phyloP scores from a whole-genome alignment of 768 basidiomycete genomes.

The Mycena capillaripes region DNA sequence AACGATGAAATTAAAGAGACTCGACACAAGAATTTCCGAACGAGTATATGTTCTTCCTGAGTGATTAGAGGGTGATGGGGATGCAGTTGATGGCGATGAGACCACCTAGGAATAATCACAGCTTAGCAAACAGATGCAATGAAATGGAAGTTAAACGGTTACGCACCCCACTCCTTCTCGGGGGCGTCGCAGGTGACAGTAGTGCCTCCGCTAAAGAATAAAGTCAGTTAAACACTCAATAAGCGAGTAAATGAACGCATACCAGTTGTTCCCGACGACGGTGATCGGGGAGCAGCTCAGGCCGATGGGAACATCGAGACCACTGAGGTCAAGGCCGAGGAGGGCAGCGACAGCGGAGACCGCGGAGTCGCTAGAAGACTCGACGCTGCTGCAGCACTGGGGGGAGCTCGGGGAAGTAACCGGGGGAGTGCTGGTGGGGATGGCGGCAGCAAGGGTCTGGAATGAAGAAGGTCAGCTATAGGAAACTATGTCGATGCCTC shows the following conservation, averaged over 20 bases:
- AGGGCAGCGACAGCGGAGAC: slow-evolving; percentile 26
- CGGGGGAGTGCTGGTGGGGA: slow-evolving; percentile 4
- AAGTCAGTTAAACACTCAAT: neutral
- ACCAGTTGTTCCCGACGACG: slow-evolving; percentile 34
- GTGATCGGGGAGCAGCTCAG: slow-evolving; percentile 36
- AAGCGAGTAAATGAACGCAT: neutral
- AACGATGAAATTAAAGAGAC: no score
- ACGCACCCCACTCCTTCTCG: neutral
- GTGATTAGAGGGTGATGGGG: no score
- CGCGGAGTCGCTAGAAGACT: slow-evolving; percentile 12
- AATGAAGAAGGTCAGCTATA: neutral
- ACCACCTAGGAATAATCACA: no score
- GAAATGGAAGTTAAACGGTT: no score
- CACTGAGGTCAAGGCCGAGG: slow-evolving; percentile 27
- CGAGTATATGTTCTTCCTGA: no score
- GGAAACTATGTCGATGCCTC: neutral
- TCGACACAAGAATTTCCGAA: no score
- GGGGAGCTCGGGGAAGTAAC: slow-evolving; percentile 19
- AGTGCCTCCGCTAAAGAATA: neutral
- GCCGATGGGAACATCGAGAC: slow-evolving; percentile 28
- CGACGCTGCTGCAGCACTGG: slow-evolving; percentile 35
- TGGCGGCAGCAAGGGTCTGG: slow-evolving; percentile 29
- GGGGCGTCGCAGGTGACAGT: neutral
- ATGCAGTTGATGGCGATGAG: no score
- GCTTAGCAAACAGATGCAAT: no score